phyloP scores from a whole-genome alignment of 2,329 filamentous ascomycete genomes.

The Byssothecium circinans region DNA sequence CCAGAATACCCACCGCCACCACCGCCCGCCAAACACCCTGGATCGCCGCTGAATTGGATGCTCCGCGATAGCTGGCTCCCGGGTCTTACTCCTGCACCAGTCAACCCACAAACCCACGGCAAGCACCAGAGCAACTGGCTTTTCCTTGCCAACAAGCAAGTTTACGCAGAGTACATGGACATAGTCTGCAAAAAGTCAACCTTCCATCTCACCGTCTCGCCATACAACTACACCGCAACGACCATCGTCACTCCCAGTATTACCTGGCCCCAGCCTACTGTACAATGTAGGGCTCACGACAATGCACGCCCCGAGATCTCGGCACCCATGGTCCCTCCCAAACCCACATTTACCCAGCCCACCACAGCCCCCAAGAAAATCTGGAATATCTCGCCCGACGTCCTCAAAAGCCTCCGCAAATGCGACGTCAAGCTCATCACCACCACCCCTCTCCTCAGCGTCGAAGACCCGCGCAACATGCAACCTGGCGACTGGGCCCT shows the following conservation, averaged over 20 bases:
- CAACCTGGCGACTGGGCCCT: conserved; percentile 34
- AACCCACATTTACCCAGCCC: neutral
- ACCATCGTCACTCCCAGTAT: conserved; percentile 8
- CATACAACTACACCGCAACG: conserved; percentile 28
- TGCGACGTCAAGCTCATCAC: conserved; percentile 36
- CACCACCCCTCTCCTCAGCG: conserved; percentile 41
- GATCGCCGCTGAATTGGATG: conserved; percentile 22
- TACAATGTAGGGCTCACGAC: too few relatives aligned
- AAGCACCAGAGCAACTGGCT: conserved; percentile 24
- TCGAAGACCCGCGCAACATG: conserved; percentile 40
- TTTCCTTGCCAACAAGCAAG: conserved; percentile 36
- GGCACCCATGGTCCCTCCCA: too few relatives aligned
- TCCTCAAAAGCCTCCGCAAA: conserved; percentile 25
- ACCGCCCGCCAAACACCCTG: conserved; percentile 8
- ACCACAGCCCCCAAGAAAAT: conserved; percentile 14
- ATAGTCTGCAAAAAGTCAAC: conserved; percentile 33
- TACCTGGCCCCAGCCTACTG: too few relatives aligned
- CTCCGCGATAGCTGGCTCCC: conserved; percentile 12
- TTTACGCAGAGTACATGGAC: conserved; percentile 40
- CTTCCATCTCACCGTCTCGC: conserved; percentile 37
- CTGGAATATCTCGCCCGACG: conserved; percentile 32
- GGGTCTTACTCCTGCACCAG: neutral
- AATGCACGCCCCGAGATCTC: too few relatives aligned
- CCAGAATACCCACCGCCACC: conserved; percentile 29
- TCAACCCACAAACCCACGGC: neutral